Evolutionary conservation across 345 rosid genomes (phyloP).

Genomic region (Eutrema yunnanense): DNA sequence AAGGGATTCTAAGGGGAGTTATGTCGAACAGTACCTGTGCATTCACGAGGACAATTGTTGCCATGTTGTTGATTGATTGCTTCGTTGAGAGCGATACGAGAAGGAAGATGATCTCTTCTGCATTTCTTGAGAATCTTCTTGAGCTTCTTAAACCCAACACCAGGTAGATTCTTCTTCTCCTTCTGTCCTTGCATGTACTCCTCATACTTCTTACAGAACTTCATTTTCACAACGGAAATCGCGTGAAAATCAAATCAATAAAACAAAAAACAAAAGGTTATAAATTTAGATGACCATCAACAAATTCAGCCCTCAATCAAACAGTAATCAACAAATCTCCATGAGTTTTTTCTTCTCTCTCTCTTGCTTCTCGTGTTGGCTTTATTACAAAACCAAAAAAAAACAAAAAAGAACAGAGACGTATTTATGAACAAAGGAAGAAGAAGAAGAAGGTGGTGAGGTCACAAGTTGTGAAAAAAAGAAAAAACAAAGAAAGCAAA

Average conservation of each 20-base stretch:
- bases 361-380: constrained; percentile 16
- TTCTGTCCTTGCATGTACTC: constrained; percentile 72
- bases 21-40: constrained; percentile 42
- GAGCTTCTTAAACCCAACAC: constrained; percentile 80
- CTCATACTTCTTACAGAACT: constrained; percentile 85
- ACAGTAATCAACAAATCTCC: background rate
- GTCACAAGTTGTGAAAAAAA: background rate
- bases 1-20: background rate
- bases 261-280: background rate
- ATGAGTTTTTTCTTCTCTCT: background rate
- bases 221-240: constrained; percentile 37
- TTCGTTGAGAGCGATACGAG: constrained; percentile 19
- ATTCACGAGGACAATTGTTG: constrained; percentile 48
- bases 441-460: constrained; percentile 2
- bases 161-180: constrained; percentile 55
- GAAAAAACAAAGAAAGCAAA: background rate
- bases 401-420: background rate
- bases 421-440: constrained; percentile 8
- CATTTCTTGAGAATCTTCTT: constrained; percentile 78
- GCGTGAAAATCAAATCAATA: background rate
- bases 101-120: constrained; percentile 34
- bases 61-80: constrained; percentile 13
- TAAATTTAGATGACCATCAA: constrained; percentile 30
- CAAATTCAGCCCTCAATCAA: background rate
- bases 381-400: background rate